Evolutionary conservation across 139 green algal species (phyloP), one percentile per base, ranked within the genome.

Genomic region (Desmodesmus armatus): DNA sequence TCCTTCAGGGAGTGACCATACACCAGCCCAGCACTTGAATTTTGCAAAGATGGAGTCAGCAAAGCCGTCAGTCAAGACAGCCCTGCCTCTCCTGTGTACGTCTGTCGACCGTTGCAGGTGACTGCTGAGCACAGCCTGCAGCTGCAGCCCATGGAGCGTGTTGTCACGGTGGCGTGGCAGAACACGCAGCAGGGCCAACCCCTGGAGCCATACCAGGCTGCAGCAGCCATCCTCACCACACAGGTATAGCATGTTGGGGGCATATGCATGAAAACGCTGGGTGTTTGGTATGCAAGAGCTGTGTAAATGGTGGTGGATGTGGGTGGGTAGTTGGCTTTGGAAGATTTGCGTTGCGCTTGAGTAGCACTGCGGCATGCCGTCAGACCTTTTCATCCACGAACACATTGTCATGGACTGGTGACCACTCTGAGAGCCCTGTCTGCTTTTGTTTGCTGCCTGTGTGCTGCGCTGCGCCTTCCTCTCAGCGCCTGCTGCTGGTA

Each of bases 141-240:
- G 39, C 80, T 91, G 63, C 72, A 87, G 80, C 65, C 76, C 1
- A 47, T 63, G 4, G 88, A 93, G 80, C 63, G 43, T 7, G 76
- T 91, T 9, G 62, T 93, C 43, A 80, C 89, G 43, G 88, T 87
- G 5, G 29, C 27, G 33, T 89, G 79, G 85, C 79, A 87, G 51
- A 53, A 47, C 23, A 43, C 29, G 23, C 33, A 3, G 3, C 27
- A 39, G 15, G 27, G 58, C 5, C 37, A 62, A 9, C 81, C 81
- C 27, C 70, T 41, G 41, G 87, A 83, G 37, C 62, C 78, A 0
- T 31, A 87, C 5, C 82, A 88, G 39, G 75, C 58, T 31, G 86
- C 86, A 41, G 85, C 75, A 41, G 90, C 90, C 3, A 80, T 93
- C 49, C 85, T 93, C 17, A 93, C 90, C 5, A 89, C 72, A 1